Evolutionary conservation across 1,284 basidiomycete species (phyloP), one percentile per base, ranked within the genome.

Genomic region (Marasmius fiardii): DNA sequence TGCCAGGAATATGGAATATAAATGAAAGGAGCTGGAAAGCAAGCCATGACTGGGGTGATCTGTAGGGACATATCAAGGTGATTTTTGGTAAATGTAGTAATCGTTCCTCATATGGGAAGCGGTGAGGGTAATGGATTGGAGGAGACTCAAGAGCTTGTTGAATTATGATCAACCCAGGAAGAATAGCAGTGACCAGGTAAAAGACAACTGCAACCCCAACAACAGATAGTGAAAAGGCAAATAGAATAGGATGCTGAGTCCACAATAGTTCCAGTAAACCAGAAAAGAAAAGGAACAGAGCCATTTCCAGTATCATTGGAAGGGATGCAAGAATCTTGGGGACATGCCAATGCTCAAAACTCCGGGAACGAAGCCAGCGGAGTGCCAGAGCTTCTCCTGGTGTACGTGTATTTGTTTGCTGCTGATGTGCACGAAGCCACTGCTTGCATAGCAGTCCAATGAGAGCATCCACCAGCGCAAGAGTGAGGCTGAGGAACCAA

Each of bases 381-480:
- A 43, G 24, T 2, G 45, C 37, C 11, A 33, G 16, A 10, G 53
- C 53, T 24, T 56, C 26, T 8, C 4, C 51, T 14, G 28, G 50
- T 21, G 44, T 41, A 20, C 31, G 20, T 8, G 51, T 56, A n/a
- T 28, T 18, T 10, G 45, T 34, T 8, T 52, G 51, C 16, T 51
- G 55, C 16, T 37, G 39, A 50, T 53, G 43, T 33, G 48, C 58
- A 12, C 57, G 49, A 18, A 58, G 33, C 57, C 57, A 58, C 45
- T 58, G 57, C 31, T 58, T 58, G 50, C 53, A 55, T 2, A 58
- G 50, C 1, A 58, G 51, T 2, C 57, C 49, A 18, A 55, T 14
- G 3, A 54, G 39, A 14, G 52, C 56, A 2, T 52, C 31, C n/a
- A 48, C 41, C 5, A 58, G 47, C 0, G 53, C 34, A 16, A 55